A percentile compares a stretch with the other conserved stretches of the same genome.
phyloP scores from a whole-genome alignment of 768 basidiomycete species.

The Mycena amicta region DNA sequence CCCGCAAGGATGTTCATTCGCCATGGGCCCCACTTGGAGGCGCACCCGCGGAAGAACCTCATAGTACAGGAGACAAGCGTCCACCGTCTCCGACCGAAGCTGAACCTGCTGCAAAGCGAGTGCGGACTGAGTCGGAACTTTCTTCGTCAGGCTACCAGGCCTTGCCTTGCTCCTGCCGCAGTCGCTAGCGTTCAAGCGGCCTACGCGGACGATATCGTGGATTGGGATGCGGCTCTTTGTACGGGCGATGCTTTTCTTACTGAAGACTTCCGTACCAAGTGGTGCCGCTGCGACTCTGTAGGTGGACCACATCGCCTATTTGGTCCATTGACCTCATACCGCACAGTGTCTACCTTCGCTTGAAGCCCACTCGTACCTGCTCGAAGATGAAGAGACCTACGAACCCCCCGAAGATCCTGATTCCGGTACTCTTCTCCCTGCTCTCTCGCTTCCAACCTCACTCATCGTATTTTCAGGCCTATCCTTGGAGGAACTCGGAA shows the following conservation, averaged over 20 bases:
- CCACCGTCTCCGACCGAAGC: conserved; percentile 31
- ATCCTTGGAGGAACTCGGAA: conserved; percentile 81
- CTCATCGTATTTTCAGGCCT: too few species aligned
- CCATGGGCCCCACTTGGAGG: conserved; percentile 58
- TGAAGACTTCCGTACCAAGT: conserved; percentile 72
- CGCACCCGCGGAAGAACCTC: conserved; percentile 20
- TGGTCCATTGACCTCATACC: conserved; percentile 10
- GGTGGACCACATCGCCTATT: conserved; percentile 24
- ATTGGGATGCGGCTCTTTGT: conserved; percentile 41
- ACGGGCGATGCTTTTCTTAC: conserved; percentile 77
- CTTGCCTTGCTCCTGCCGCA: conserved; percentile 60
- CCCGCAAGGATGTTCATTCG: conserved; percentile 47
- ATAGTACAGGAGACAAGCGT: conserved; percentile 49
- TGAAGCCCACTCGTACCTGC: conserved; percentile 56
- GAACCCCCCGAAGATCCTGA: conserved; percentile 88
- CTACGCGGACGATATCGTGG: conserved; percentile 32
- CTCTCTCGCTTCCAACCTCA: too few species aligned
- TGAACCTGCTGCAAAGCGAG: conserved; percentile 41
- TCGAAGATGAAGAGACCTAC: conserved; percentile 82
- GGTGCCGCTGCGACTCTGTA: conserved; percentile 75
- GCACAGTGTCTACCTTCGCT: conserved; percentile 62
- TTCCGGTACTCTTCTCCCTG: conserved; percentile 47
- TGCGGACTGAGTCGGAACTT: conserved; percentile 4
- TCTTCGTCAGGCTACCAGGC: conserved; percentile 13
- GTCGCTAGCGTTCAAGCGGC: conserved; percentile 51